Percentiles rank a stretch among this genome's conserved stretches.
phyloP scores from a whole-genome alignment of 2,329 filamentous ascomycete genomes.

The Didymella pomorum region DNA sequence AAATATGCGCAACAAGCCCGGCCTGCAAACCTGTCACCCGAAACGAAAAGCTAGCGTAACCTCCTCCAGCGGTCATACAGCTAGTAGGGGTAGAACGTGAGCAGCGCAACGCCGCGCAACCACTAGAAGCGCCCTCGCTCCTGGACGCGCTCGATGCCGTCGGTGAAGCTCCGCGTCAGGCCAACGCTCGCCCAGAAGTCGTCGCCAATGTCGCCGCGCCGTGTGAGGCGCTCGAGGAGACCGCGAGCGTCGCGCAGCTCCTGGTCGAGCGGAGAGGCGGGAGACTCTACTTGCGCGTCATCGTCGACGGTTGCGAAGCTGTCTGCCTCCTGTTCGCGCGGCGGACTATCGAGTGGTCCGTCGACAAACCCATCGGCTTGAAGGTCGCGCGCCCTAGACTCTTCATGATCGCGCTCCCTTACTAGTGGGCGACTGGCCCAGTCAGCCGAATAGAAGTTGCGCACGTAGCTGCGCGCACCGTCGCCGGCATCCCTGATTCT shows the following conservation, averaged over 20 bases:
- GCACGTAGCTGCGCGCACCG: conserved; percentile 41
- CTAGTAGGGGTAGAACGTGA: background rate
- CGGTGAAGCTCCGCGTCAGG: conserved; percentile 46
- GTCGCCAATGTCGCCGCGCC: conserved; percentile 78
- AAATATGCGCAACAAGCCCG: conserved; percentile 13
- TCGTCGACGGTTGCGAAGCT: conserved; percentile 28
- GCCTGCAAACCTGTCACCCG: conserved; percentile 9
- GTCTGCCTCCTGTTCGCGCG: conserved; percentile 4
- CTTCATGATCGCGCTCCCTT: conserved; percentile 8
- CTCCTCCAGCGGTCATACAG: background rate
- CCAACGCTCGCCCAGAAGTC: conserved; percentile 74
- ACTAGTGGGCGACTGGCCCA: conserved; percentile 5
- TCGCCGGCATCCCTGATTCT: conserved; percentile 37
- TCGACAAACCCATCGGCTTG: conserved; percentile 22
- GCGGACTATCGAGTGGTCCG: conserved; percentile 20
- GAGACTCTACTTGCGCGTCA: conserved; percentile 18
- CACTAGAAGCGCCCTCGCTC: conserved; percentile 41
- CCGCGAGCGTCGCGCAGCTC: conserved; percentile 72
- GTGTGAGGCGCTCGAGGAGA: conserved; percentile 74
- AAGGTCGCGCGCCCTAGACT: background rate
- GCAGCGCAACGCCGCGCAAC: conserved; percentile 6
- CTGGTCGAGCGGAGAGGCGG: conserved; percentile 34
- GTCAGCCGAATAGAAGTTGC: conserved; percentile 33
- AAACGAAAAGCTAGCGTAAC: background rate
- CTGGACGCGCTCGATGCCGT: conserved; percentile 47